phyloP scores from a whole-genome alignment of 306 rosid genomes.

The Vigna radiata region DNA sequence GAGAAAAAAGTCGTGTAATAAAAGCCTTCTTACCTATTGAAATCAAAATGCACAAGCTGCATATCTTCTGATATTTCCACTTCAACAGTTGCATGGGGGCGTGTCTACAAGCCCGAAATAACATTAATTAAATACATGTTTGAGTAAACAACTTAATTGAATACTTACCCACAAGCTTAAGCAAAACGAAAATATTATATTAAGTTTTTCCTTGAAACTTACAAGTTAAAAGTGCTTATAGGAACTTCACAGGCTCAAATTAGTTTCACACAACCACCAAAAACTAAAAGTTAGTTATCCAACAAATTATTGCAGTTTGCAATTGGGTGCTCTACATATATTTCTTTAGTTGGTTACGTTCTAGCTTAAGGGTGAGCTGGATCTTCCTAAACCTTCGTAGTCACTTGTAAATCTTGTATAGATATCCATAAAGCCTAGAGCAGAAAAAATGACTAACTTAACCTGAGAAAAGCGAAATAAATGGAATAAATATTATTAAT shows the following conservation, averaged over 20 bases:
- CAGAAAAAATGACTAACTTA: not conserved
- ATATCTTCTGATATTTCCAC: constrained; percentile 44
- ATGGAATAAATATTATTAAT: not conserved
- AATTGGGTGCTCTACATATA: not conserved
- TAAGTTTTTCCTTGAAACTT: not conserved
- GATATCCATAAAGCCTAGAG: not conserved
- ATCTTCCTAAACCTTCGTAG: constrained; percentile 22
- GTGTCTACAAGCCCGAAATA: constrained; percentile 61
- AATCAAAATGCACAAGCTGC: constrained; percentile 92
- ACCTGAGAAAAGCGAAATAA: not conserved
- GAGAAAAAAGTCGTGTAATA: constrained; percentile 1
- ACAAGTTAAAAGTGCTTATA: not conserved
- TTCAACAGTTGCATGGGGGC: constrained; percentile 79
- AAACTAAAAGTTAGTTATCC: not conserved
- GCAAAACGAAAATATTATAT: not conserved
- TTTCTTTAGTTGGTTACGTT: not conserved
- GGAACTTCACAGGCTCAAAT: not conserved
- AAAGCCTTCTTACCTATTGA: constrained; percentile 71
- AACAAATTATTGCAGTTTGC: not conserved
- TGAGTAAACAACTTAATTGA: not conserved
- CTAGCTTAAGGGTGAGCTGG: not conserved
- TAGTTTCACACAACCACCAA: not conserved
- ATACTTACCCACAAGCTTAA: not conserved
- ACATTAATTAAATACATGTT: constrained; percentile 24
- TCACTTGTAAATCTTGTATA: not conserved